phyloP scores from a whole-genome alignment of 108 stramenopile genomes.

The Conticribra weissflogii region DNA sequence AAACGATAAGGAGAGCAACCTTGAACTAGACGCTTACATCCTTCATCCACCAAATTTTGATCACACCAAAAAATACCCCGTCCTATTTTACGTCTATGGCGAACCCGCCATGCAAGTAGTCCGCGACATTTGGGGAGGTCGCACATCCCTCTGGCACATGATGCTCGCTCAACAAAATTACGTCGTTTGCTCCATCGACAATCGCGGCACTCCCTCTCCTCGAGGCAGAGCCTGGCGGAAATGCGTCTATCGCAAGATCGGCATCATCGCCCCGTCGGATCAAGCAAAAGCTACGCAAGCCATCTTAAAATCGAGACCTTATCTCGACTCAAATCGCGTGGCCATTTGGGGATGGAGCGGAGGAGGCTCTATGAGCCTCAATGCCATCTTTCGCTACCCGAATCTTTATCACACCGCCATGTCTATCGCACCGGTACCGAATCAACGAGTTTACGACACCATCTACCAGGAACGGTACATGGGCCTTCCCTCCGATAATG shows the following conservation, averaged over 20 bases:
- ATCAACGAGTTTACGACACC: slow-evolving; percentile 47
- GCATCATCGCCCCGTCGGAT: slow-evolving; percentile 43
- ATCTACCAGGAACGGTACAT: slow-evolving; percentile 51
- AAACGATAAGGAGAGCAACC: too few species aligned
- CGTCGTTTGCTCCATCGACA: slow-evolving; percentile 44
- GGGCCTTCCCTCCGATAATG: slow-evolving; percentile 48
- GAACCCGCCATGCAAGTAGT: slow-evolving; percentile 53
- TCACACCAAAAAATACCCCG: slow-evolving; percentile 41
- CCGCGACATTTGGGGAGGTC: slow-evolving; percentile 48
- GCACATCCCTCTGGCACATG: slow-evolving; percentile 49
- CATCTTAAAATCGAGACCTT: slow-evolving; percentile 39
- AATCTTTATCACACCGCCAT: slow-evolving; percentile 43
- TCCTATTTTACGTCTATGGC: slow-evolving; percentile 46
- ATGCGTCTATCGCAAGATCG: slow-evolving; percentile 51
- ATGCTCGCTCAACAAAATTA: slow-evolving; percentile 46
- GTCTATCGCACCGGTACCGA: slow-evolving; percentile 49
- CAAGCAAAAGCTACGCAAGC: slow-evolving; percentile 40
- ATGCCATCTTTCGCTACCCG: slow-evolving; percentile 50
- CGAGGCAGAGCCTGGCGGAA: slow-evolving; percentile 48
- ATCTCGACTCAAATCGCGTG: slow-evolving; percentile 37
- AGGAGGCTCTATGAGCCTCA: slow-evolving; percentile 51
- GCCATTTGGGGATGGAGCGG: slow-evolving; percentile 55
- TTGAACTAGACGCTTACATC: slow-evolving; percentile 48
- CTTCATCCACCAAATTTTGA: slow-evolving; percentile 41
- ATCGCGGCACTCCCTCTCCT: slow-evolving; percentile 46